Percentiles rank a stretch among this genome's conserved stretches.
Evolutionary conservation across 768 basidiomycete species (phyloP).

Genomic region (Auricularia heimuer): DNA sequence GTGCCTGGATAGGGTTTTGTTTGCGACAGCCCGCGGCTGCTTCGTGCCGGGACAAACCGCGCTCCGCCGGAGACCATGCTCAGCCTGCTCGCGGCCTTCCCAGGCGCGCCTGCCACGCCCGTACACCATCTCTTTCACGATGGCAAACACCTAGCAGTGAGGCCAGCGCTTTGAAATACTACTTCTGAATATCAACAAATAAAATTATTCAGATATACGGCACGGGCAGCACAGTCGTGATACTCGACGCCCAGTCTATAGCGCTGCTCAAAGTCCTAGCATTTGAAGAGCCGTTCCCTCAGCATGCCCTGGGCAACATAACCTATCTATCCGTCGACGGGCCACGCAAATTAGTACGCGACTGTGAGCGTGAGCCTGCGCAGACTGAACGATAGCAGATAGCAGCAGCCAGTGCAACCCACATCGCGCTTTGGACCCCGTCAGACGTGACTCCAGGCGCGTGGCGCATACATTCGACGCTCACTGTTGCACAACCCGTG

Average conservation of each 20-base stretch:
- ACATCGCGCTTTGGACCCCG: slow-evolving; percentile 71
- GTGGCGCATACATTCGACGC: slow-evolving; percentile 77
- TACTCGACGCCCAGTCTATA: slow-evolving; percentile 62
- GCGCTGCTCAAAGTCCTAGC: slow-evolving; percentile 58
- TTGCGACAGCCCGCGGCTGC: background rate
- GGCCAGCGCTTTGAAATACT: background rate
- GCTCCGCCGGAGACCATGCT: background rate
- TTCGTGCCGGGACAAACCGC: background rate
- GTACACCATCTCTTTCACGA: background rate
- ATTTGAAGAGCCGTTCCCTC: slow-evolving; percentile 75
- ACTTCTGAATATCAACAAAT: background rate
- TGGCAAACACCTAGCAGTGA: background rate
- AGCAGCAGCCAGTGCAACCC: slow-evolving; percentile 56
- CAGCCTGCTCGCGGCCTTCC: background rate
- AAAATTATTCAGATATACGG: background rate
- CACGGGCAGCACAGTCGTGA: slow-evolving; percentile 34
- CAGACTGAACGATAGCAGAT: slow-evolving; percentile 35
- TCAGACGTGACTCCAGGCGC: slow-evolving; percentile 51
- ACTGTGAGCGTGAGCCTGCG: background rate
- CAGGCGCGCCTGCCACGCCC: background rate
- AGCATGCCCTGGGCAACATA: slow-evolving; percentile 38
- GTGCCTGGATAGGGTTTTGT: background rate
- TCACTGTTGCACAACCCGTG: slow-evolving; percentile 50
- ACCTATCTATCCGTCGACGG: slow-evolving; percentile 62
- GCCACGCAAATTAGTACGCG: slow-evolving; percentile 58